A percentile compares a stretch with the other conserved stretches of the same genome.
Evolutionary conservation across 2,329 filamentous ascomycete species (phyloP).

Genomic region (Arthrobotrys pseudoclavata): DNA sequence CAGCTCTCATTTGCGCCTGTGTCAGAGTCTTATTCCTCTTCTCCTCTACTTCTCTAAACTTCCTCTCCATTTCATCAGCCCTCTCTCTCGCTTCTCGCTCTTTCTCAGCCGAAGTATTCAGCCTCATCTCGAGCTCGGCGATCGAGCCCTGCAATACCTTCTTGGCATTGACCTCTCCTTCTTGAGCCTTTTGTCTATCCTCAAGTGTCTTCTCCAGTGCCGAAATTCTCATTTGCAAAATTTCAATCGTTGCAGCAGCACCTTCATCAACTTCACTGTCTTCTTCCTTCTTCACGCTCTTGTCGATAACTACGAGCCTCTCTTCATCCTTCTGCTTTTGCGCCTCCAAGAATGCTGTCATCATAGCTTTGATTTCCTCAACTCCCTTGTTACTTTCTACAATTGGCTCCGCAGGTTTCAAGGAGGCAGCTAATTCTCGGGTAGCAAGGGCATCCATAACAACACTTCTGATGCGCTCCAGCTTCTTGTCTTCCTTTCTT

Average conservation of each 20-base stretch:
- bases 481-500: conserved; percentile 82
- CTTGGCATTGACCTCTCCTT: conserved; percentile 75
- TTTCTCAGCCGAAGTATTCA: conserved; percentile 61
- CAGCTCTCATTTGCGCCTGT: conserved; percentile 74
- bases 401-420: background rate
- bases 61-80: conserved; percentile 76
- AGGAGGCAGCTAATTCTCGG: conserved; percentile 23
- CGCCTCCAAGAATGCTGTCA: conserved; percentile 46
- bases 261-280: conserved; percentile 5
- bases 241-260: conserved; percentile 64
- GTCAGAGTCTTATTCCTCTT: conserved; percentile 74
- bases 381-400: background rate
- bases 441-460: conserved; percentile 75
- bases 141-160: conserved; percentile 79
- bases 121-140: conserved; percentile 74
- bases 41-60: conserved; percentile 77
- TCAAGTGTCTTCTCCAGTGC: conserved; percentile 79
- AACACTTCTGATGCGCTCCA: conserved; percentile 82
- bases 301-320: conserved; percentile 4
- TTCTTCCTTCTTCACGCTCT: conserved; percentile 41
- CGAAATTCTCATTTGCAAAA: conserved; percentile 72
- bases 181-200: conserved; percentile 74
- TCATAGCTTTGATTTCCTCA: conserved; percentile 38
- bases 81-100: conserved; percentile 67
- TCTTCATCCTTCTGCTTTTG: conserved; percentile 38